phyloP scores from a whole-genome alignment of 495 filamentous ascomycete species.

The Aspergillus diversus region DNA sequence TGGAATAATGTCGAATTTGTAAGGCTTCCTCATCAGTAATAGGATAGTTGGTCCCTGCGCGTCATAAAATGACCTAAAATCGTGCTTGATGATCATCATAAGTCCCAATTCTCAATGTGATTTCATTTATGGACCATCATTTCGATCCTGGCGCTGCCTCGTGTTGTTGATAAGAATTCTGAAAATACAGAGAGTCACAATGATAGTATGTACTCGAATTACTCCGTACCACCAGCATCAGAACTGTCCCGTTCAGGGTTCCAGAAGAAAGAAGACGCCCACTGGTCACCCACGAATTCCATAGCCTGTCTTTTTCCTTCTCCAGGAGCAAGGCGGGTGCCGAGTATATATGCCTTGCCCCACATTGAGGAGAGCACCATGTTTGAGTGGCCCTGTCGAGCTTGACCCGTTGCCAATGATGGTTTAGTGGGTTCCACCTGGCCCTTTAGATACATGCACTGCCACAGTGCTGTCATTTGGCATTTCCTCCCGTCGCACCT shows the following conservation, averaged over 20 bases:
- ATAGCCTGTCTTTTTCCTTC: not conserved
- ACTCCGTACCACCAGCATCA: not conserved
- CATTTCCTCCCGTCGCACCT: conserved; percentile 21
- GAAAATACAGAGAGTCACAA: not conserved
- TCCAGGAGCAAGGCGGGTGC: conserved; percentile 7
- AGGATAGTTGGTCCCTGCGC: too few relatives aligned
- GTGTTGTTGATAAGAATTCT: not conserved
- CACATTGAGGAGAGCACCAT: conserved; percentile 19
- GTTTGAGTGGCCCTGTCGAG: conserved; percentile 26
- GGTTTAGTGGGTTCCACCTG: conserved; percentile 29
- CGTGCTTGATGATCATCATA: too few relatives aligned
- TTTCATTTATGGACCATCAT: too few relatives aligned
- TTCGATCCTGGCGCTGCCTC: not conserved
- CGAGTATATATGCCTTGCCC: conserved; percentile 18
- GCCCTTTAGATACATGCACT: conserved; percentile 47
- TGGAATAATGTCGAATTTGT: too few relatives aligned
- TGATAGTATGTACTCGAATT: not conserved
- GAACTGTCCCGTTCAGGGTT: conserved; percentile 6
- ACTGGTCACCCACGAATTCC: conserved; percentile 12
- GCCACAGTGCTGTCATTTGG: conserved; percentile 50
- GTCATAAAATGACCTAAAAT: too few relatives aligned
- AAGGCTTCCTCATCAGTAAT: too few relatives aligned
- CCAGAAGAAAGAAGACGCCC: conserved; percentile 13
- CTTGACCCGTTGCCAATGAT: conserved; percentile 23
- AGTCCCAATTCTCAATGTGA: too few relatives aligned